Evolutionary conservation across 2,329 filamentous ascomycete species (phyloP).

Genomic region (Sodiomyces alkalinus): DNA sequence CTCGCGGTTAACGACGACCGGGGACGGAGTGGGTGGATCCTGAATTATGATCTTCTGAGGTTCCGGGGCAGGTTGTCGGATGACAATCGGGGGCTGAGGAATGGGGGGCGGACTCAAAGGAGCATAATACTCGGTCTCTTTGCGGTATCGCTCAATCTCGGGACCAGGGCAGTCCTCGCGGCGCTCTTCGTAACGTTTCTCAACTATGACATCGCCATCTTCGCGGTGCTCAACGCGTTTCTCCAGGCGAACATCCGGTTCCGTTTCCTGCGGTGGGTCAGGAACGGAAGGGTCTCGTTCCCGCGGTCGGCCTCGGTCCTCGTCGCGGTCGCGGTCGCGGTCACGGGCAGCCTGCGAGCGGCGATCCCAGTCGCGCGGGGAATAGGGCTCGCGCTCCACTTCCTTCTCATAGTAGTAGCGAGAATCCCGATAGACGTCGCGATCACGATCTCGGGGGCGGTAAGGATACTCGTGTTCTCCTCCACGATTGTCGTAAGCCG

Average conservation of each 20-base stretch:
- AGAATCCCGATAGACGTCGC: constrained; percentile 15
- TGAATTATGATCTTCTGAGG: constrained; percentile 46
- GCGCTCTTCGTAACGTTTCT: constrained; percentile 36
- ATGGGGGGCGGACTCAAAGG: constrained; percentile 29
- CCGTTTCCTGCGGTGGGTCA: constrained; percentile 15
- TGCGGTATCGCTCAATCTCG: constrained; percentile 43
- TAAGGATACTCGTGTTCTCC: no score
- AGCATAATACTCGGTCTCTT: constrained; percentile 47
- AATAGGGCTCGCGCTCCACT: constrained; percentile 18
- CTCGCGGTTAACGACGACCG: constrained; percentile 30
- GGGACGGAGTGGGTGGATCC: constrained; percentile 36
- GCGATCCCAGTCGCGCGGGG: constrained; percentile 16
- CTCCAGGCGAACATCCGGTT: constrained; percentile 26
- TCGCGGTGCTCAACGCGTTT: constrained; percentile 24
- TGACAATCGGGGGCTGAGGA: constrained; percentile 32
- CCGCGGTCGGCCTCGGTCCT: constrained; percentile 8
- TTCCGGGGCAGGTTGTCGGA: constrained; percentile 38
- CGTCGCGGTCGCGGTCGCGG: constrained; percentile 9
- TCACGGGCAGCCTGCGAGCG: constrained; percentile 16
- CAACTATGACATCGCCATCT: constrained; percentile 37
- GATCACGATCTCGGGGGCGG: constrained; percentile 10
- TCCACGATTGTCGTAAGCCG: constrained; percentile 35
- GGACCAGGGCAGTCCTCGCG: constrained; percentile 27
- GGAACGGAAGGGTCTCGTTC: no score
- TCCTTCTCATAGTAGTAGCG: constrained; percentile 33